A percentile compares a stretch with the other conserved stretches of the same genome.
Conservation (phyloP, 257 asterid genomes). For the Solanum virginianum region DNA sequence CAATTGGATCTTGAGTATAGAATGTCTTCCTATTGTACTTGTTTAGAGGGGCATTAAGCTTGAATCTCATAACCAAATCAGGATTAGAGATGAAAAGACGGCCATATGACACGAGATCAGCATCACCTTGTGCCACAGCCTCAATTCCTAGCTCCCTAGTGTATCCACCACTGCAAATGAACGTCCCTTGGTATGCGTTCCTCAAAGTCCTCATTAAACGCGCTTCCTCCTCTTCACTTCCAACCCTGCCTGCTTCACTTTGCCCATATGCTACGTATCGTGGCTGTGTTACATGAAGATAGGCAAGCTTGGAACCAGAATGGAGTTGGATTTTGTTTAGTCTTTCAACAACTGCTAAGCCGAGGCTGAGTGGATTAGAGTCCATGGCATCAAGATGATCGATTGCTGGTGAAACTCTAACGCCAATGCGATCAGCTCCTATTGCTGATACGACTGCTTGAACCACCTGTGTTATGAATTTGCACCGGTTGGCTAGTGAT, state of each 20-base stretch:
- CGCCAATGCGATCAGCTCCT: constrained; percentile 62
- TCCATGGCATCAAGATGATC: constrained; percentile 91
- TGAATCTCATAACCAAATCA: constrained; percentile 42
- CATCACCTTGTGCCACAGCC: constrained; percentile 41
- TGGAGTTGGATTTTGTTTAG: constrained; percentile 54
- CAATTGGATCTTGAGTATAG: constrained; percentile 52
- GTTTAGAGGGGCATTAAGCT: constrained; percentile 37
- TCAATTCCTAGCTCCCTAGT: constrained; percentile 48
- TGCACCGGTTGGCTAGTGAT: constrained; percentile 69
- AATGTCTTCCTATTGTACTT: constrained; percentile 50
- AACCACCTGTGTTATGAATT: constrained; percentile 49
- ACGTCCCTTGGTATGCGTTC: constrained; percentile 47
- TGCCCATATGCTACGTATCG: constrained; percentile 72
- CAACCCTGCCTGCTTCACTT: constrained; percentile 60
- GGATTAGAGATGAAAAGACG: constrained; percentile 60
- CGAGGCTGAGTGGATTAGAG: constrained; percentile 63
- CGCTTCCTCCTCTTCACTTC: constrained; percentile 68
- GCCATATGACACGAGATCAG: constrained; percentile 57
- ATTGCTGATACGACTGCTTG: constrained; percentile 54
- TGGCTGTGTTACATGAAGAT: constrained; percentile 86
- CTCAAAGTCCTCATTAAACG: constrained; percentile 43
- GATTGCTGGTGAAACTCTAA: constrained; percentile 88
- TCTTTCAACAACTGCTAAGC: constrained; percentile 56
- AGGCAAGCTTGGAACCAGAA: constrained; percentile 37
- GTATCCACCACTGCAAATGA: constrained; percentile 63